A percentile compares a stretch with the other conserved stretches of the same genome.
phyloP scores from a whole-genome alignment of 2,329 filamentous ascomycete species.

The Scedosporium dehoogii region DNA sequence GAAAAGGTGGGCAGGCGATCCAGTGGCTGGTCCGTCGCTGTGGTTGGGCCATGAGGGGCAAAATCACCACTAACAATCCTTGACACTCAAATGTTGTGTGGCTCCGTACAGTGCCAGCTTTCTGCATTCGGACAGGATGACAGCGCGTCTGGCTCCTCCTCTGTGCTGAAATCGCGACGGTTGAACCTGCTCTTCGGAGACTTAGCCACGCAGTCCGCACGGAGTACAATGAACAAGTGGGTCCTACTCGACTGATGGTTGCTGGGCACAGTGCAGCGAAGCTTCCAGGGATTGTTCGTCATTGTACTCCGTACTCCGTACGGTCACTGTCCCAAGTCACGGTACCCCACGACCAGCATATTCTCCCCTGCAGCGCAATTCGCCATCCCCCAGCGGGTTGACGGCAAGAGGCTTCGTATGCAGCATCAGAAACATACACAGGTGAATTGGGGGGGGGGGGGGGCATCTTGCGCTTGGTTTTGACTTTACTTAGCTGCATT shows the following conservation, averaged over 20 bases:
- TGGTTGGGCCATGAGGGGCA: neutral
- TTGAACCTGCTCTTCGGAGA: neutral
- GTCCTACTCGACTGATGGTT: neutral
- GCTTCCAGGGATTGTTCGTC: neutral
- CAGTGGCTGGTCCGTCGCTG: neutral
- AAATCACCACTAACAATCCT: neutral
- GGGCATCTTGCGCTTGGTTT: neutral
- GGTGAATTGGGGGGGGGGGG: no score
- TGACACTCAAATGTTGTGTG: neutral
- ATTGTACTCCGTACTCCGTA: neutral
- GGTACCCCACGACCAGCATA: neutral
- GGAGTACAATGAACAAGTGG: neutral
- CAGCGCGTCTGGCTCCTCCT: neutral
- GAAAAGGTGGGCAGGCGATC: neutral
- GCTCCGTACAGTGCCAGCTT: neutral
- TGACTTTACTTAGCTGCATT: neutral
- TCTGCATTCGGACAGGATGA: neutral
- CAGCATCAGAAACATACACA: neutral
- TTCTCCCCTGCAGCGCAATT: neutral
- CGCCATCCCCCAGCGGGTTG: neutral
- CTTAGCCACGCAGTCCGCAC: neutral
- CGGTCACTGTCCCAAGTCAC: neutral
- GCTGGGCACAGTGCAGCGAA: neutral
- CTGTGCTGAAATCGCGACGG: neutral
- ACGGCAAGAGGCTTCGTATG: neutral